A percentile compares a stretch with the other conserved stretches of the same genome.
phyloP scores from a whole-genome alignment of 1,284 basidiomycete species.

The Cryptococcus sp. region DNA sequence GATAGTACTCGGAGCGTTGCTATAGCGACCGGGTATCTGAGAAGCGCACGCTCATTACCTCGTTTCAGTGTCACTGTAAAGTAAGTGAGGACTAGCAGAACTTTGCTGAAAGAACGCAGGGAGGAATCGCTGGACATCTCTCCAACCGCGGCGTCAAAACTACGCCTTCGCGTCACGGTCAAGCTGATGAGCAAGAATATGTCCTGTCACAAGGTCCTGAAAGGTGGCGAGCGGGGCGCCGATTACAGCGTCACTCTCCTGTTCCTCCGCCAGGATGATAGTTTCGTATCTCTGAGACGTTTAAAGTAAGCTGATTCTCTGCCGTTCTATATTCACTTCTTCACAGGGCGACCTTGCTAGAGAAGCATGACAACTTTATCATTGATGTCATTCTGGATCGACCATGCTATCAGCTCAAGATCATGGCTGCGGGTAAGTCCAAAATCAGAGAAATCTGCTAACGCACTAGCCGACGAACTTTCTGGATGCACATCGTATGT shows the following conservation, averaged over 20 bases:
- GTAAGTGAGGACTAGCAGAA: constrained; percentile 5
- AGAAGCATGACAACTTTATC: too few relatives aligned
- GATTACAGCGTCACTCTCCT: constrained; percentile 5
- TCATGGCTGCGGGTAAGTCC: constrained; percentile 9
- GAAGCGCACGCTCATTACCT: constrained; percentile 1
- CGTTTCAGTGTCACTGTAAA: constrained; percentile 7
- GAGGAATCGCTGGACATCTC: constrained; percentile 7
- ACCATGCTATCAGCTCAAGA: constrained; percentile 1
- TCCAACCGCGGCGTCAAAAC: neutral
- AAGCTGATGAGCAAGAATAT: constrained; percentile 5
- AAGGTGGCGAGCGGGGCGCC: too few relatives aligned
- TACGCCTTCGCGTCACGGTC: constrained; percentile 9
- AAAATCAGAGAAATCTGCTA: neutral
- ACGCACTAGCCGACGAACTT: constrained; percentile 38
- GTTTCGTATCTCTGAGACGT: neutral
- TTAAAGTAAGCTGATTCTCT: neutral
- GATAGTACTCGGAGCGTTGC: neutral
- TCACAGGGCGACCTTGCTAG: too few relatives aligned
- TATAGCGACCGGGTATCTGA: neutral
- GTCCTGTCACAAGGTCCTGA: neutral
- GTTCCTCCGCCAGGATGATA: neutral
- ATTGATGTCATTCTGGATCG: neutral
- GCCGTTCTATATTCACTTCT: too few relatives aligned
- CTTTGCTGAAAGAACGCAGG: neutral
- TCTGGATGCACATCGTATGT: constrained; percentile 31